Evolutionary conservation across 352 stramenopile species (phyloP).

Genomic region (Thraustotheca clavata): DNA sequence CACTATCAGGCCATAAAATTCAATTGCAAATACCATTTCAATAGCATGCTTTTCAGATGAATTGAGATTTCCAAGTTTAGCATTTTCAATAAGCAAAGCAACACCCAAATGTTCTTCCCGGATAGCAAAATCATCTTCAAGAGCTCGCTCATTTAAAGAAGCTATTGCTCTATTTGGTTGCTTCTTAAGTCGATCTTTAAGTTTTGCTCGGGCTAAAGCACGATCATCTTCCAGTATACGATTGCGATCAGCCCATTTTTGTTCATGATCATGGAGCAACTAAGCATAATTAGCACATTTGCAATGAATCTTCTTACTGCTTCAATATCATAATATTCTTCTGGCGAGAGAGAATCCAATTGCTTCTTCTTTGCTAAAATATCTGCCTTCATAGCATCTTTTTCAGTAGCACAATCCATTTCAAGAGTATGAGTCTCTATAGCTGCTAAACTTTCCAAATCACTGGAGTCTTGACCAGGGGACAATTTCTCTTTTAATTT

Average conservation of each 20-base stretch:
- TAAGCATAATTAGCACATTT: neutral
- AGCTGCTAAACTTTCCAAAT: no score
- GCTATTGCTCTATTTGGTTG: neutral
- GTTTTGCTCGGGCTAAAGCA: neutral
- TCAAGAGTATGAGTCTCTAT: no score
- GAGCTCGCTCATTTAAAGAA: neutral
- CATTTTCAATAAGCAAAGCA: constrained; percentile 6
- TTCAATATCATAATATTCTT: neutral
- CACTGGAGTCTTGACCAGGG: no score
- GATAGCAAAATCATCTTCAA: neutral
- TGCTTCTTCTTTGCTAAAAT: no score
- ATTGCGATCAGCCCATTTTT: constrained; percentile 11
- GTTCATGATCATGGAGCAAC: constrained; percentile 1
- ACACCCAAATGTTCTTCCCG: neutral
- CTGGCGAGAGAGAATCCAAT: no score
- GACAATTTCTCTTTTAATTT: neutral
- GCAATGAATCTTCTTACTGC: neutral
- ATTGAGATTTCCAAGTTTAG: neutral
- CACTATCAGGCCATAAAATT: neutral
- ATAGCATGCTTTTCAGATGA: neutral
- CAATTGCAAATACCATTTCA: neutral
- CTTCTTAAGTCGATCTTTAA: constrained; percentile 6
- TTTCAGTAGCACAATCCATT: no score
- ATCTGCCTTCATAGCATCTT: no score
- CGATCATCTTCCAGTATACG: neutral